Evolutionary conservation across 768 basidiomycete genomes (phyloP).

Genomic region (Kwoniella pini): DNA sequence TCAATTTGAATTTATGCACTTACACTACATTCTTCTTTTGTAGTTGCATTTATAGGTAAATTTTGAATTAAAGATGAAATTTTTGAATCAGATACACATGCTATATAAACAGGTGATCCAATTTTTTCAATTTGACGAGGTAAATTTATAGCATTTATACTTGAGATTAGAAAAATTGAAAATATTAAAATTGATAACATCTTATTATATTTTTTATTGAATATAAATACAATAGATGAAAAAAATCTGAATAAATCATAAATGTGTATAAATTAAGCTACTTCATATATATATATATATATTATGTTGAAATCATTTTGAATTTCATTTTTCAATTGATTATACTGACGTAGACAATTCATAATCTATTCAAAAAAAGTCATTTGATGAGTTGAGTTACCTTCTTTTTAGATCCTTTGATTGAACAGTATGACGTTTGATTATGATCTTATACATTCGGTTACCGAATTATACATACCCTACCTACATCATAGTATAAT

Average conservation of each 20-base stretch:
- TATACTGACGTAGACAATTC: not conserved
- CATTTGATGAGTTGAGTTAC: not conserved
- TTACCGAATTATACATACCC: not conserved
- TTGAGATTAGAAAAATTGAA: not conserved
- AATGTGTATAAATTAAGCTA: not conserved
- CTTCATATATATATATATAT: not conserved
- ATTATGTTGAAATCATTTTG: not conserved
- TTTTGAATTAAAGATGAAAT: slow-evolving; percentile 11
- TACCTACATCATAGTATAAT: not conserved
- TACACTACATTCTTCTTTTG: slow-evolving; percentile 13
- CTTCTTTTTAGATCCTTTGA: not conserved
- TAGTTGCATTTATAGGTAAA: not conserved
- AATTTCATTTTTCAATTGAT: too few species aligned
- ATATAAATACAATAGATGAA: too few species aligned
- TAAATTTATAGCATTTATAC: not conserved
- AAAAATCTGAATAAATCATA: too few species aligned
- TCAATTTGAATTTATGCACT: slow-evolving; percentile 1
- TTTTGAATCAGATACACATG: slow-evolving; percentile 12
- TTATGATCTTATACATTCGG: not conserved
- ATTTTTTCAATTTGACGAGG: not conserved
- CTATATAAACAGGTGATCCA: slow-evolving; percentile 12
- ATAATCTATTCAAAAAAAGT: not conserved
- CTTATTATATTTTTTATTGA: too few species aligned
- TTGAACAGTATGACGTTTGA: slow-evolving; percentile 6
- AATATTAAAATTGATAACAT: not conserved